Evolutionary conservation across 345 rosid species (phyloP).

Genomic region (Raphanus raphanistrum): DNA sequence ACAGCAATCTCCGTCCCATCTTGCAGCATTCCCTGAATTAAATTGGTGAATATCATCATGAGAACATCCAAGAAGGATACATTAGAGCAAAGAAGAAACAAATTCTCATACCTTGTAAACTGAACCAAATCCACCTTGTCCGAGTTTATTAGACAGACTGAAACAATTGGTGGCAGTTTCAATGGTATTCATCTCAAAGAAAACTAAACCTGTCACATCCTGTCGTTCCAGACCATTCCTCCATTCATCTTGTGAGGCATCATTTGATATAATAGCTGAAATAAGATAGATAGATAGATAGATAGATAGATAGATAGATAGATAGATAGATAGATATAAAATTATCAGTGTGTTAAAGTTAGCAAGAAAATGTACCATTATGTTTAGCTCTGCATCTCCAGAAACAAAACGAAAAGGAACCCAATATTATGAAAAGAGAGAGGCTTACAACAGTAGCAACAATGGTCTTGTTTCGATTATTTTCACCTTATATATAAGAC

Average conservation of each 20-base stretch:
- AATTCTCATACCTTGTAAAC: conserved; percentile 30
- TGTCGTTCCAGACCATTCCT: not conserved
- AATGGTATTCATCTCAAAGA: conserved; percentile 24
- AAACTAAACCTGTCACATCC: not conserved
- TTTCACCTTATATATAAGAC: no score
- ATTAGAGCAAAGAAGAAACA: not conserved
- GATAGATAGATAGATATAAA: no score
- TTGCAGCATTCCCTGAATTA: conserved; percentile 39
- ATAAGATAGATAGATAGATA: not conserved
- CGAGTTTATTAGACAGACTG: conserved; percentile 27
- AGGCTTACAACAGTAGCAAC: no score
- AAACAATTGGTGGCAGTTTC: conserved; percentile 30
- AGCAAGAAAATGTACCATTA: no score
- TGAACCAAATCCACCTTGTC: conserved; percentile 40
- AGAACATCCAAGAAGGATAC: not conserved
- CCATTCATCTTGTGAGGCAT: not conserved
- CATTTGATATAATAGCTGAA: not conserved
- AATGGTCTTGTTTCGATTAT: no score
- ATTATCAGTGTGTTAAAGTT: no score
- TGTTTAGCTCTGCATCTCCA: no score
- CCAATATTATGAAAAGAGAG: no score
- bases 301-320: no score
- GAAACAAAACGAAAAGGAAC: no score
- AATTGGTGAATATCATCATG: not conserved
- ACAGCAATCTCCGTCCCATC: conserved; percentile 48